Base-by-base conservation (phyloP, 768 basidiomycete species). In the Phaeolepiota aurea region DNA sequence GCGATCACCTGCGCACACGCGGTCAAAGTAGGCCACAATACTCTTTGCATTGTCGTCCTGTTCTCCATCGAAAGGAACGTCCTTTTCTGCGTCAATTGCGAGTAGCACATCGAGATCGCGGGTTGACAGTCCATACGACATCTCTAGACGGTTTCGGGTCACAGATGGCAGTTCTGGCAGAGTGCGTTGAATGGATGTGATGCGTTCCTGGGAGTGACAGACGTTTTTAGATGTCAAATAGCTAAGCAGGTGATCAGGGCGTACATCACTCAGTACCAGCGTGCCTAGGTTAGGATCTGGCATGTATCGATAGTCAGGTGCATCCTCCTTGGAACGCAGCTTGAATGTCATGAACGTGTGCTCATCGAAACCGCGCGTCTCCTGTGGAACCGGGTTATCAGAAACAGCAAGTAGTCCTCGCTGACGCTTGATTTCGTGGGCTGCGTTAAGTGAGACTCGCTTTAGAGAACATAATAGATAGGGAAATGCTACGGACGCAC, bases 271-370 rank as follows among this genome's bases (percentile, higher is more conserved):
- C 5, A 87, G 52, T 21, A 76, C 53, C 3, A 97, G 63, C 0
- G 80, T 74, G 0, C 91, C 90, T 1, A 98, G 63, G 56, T 98
- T 97, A 0, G 90, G 82, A 56, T 99, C 96, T 0, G 96, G 96
- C 89, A 99, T 94, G 63, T 97, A 98, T 13, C 87, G 76, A 57
- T 98, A 99, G 57, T 99, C 96, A 1, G 87, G 90, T 0, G 91
- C 84, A 49, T 92, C 87, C 51, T 96, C 96, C 61, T 99, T 98
- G 34, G 77, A 80, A 31, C 96, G 72, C 31, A 98, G 61, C 21
- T 68, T 73, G 61, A 79, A 92, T 0, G 96, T 98, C 55, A 85
- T 74, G 21, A 82, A 82, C 2, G 71, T 77, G 43, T 79, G 64
- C 52, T 92, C 87, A 57, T 97, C 79, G 51, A 92, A 91, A 2